Percentiles rank a stretch among this genome's conserved stretches.
Conservation (phyloP, 139 green algal species). For the Dunaliella primolecta region DNA sequence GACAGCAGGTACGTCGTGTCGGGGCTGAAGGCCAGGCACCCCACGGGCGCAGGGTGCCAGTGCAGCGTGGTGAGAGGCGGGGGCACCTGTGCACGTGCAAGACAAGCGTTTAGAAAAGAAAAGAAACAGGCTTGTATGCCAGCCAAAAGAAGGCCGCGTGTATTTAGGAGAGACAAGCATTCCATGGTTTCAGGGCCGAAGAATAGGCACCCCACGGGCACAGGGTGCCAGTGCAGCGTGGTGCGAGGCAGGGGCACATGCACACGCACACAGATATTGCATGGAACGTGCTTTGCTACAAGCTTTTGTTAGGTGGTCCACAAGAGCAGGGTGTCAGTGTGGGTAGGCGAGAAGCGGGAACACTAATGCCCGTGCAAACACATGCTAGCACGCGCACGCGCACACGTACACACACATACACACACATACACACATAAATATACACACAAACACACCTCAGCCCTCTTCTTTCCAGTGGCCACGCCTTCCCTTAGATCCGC, state of each 20-base stretch:
- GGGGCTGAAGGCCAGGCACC: slow-evolving; percentile 63
- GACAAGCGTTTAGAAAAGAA: too few relatives aligned
- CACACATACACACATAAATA: slow-evolving; percentile 9
- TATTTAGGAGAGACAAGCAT: too few relatives aligned
- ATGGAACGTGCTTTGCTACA: too few relatives aligned
- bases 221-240: slow-evolving; percentile 86
- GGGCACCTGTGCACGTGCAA: not conserved
- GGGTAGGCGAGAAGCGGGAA: too few relatives aligned
- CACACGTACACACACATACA: slow-evolving; percentile 1
- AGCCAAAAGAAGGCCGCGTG: too few relatives aligned
- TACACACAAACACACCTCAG: not conserved
- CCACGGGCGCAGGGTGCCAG: slow-evolving; percentile 81
- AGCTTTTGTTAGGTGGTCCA: too few relatives aligned
- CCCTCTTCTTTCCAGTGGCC: slow-evolving; percentile 3
- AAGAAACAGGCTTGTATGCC: too few relatives aligned
- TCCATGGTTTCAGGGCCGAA: slow-evolving; percentile 73
- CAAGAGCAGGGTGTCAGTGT: too few relatives aligned
- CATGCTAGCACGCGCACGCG: too few relatives aligned
- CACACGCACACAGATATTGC: slow-evolving; percentile 15
- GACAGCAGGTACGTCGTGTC: slow-evolving; percentile 80
- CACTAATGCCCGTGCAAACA: not conserved
- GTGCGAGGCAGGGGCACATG: slow-evolving; percentile 10
- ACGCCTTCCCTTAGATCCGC: not conserved
- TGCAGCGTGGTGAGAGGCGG: slow-evolving; percentile 65
- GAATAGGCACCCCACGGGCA: slow-evolving; percentile 60